These are phyloP conservation scores for Coccomyxa sp. DNA, from an alignment of 139 green algal genomes.

Conservation along the genomic window DNA sequence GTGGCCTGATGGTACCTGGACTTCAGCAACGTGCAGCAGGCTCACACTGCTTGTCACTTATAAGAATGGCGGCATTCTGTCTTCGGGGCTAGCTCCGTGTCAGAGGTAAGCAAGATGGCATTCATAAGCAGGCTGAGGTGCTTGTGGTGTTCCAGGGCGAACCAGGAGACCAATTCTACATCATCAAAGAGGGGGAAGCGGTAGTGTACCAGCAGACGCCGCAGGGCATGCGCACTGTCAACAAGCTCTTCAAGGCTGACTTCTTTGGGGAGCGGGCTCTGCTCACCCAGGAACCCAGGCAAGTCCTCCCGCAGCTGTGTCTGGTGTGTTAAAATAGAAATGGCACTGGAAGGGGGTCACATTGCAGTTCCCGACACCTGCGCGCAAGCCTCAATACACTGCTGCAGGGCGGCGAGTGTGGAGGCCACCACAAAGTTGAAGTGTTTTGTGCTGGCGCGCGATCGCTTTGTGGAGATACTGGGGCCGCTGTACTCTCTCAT, in stretches of 20 bases:
- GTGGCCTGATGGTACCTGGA: no score
- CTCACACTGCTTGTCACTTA: no score
- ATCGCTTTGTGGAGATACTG: slow-evolving; percentile 82
- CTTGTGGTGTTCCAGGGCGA: slow-evolving; percentile 57
- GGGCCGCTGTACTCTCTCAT: slow-evolving; percentile 83
- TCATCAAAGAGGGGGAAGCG: slow-evolving; percentile 91
- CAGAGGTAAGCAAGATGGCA: no score
- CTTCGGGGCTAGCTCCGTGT: no score
- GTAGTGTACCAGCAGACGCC: slow-evolving; percentile 66
- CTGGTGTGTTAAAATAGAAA: no score
- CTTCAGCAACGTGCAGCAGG: no score
- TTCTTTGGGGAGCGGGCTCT: slow-evolving; percentile 91
- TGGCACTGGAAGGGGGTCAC: not conserved
- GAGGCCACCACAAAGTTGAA: slow-evolving; percentile 69
- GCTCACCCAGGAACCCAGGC: slow-evolving; percentile 67
- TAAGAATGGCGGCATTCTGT: no score
- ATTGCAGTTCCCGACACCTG: not conserved
- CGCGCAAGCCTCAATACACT: not conserved
- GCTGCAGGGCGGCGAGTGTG: slow-evolving; percentile 58
- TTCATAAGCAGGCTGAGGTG: no score
- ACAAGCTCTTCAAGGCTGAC: slow-evolving; percentile 88
- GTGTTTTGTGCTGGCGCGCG: slow-evolving; percentile 71
- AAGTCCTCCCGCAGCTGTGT: not conserved
- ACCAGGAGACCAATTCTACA: slow-evolving; percentile 85
- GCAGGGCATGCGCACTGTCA: slow-evolving; percentile 68